Evolutionary conservation across 2,329 filamentous ascomycete species (phyloP), one percentile per base, ranked within the genome.

Genomic region (Fusarium sp.): DNA sequence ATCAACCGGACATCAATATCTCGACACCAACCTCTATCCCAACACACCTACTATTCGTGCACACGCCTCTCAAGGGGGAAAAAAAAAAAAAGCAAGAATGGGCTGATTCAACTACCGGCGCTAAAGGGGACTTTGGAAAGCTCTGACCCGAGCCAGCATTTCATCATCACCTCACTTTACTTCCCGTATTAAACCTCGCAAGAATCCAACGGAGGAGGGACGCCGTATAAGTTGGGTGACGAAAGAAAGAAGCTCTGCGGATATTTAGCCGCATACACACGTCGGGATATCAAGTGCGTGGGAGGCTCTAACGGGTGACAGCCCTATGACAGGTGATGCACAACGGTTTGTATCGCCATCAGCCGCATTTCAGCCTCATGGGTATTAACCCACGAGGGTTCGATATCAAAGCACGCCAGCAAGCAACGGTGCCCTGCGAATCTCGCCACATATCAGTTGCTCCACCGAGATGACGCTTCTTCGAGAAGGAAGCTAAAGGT

Each of bases 141-240:
- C 30, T 57, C 54, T 57, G 32, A 40, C 54, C 56, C 32, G 61
- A 38, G 30, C 30, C 30, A 37, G 58, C 52, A n/a, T 63, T 27
- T 27, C 66, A 73, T 67, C 70, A 52, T 25, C 47, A 52, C 47
- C 47, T 52, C 47, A 52, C 47, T 52, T 14, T 20, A 52, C 47
- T 52, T 12, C 40, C 40, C 20, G 40, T 45, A 25, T 45, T 45
- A 45, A 30, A 50, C 45, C 45, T 50, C 45, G 45, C 45, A 52
- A 52, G 15, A 27, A 30, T 10, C 12, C 32, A 25, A 43, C 61
- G 65, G 66, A 72, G 45, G 54, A 54, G 25, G 22, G 37, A 59
- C 22, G 45, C 70, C 38, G 66, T 54, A 47, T 11, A n/a, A 50
- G 35, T 63, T 60, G 35, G 38, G 61, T 63, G 61, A 70, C 17